phyloP scores from a whole-genome alignment of 352 stramenopile genomes.

The Globisporangium lucens region DNA sequence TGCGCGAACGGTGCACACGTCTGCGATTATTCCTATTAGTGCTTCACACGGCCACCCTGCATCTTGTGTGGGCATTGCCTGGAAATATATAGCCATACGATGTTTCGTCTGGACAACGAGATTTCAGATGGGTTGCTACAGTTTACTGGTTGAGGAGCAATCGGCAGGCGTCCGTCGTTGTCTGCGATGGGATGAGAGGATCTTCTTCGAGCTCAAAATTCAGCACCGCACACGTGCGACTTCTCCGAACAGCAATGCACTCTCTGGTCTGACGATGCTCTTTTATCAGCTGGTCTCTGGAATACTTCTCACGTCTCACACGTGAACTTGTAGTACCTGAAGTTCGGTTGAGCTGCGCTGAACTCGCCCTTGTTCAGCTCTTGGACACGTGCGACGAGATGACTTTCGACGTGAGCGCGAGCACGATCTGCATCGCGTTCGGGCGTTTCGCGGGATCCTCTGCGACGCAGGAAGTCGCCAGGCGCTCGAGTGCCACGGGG shows the following conservation, averaged over 20 bases:
- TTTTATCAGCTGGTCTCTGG: too few relatives aligned
- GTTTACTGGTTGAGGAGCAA: background rate
- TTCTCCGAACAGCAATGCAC: background rate
- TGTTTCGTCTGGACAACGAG: background rate
- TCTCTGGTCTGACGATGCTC: too few relatives aligned
- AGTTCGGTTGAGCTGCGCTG: too few relatives aligned
- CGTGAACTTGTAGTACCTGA: too few relatives aligned
- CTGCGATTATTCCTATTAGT: background rate
- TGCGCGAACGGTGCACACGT: background rate
- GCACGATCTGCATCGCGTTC: constrained; percentile 24
- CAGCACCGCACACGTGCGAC: background rate
- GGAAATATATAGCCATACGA: background rate
- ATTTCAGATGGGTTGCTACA: background rate
- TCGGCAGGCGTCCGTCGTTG: background rate
- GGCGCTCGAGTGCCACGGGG: constrained; percentile 10
- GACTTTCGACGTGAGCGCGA: constrained; percentile 18
- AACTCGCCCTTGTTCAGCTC: background rate
- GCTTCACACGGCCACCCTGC: background rate
- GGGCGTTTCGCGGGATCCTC: constrained; percentile 17
- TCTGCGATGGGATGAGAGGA: background rate
- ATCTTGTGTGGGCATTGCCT: too few relatives aligned
- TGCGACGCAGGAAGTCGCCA: constrained; percentile 19
- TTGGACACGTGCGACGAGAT: constrained; percentile 11
- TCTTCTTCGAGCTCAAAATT: background rate
- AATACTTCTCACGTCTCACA: too few relatives aligned